Conservation (phyloP, 1,284 basidiomycete genomes). For the Sanghuangporus sanghuang region DNA sequence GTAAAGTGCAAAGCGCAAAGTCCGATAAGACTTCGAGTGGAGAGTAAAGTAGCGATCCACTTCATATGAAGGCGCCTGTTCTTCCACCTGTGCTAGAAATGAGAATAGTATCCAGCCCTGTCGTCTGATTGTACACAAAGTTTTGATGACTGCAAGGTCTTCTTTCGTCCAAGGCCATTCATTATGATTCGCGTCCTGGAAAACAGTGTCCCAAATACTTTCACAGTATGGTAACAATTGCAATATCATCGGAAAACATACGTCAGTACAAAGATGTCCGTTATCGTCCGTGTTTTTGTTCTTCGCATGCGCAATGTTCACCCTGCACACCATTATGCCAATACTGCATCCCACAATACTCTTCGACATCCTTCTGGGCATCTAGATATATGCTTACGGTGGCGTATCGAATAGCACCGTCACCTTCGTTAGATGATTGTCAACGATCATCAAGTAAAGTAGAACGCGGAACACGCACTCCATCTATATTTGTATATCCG, state of each 20-base stretch:
- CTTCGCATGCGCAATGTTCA: background rate
- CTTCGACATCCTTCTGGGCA: slow-evolving; percentile 3
- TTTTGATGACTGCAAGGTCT: too few relatives aligned
- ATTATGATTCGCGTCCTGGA: too few relatives aligned
- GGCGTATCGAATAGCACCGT: background rate
- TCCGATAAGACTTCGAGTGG: background rate
- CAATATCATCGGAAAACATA: background rate
- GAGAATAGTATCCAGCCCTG: too few relatives aligned
- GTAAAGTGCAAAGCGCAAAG: background rate
- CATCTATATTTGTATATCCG: slow-evolving; percentile 16
- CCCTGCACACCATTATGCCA: slow-evolving; percentile 1
- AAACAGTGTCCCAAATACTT: too few relatives aligned
- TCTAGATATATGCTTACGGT: slow-evolving; percentile 2
- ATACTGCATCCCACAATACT: slow-evolving; percentile 4
- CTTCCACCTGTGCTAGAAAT: too few relatives aligned
- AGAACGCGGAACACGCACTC: background rate
- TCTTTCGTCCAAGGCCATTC: too few relatives aligned
- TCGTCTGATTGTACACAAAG: too few relatives aligned
- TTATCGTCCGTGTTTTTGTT: background rate
- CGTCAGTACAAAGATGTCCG: background rate
- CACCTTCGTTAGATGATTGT: background rate
- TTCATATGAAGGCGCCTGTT: background rate
- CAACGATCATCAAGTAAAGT: background rate
- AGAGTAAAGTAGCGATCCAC: background rate
- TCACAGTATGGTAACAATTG: background rate